Base-by-base conservation (phyloP, 306 rosid genomes). In the Quercus variabilis region DNA sequence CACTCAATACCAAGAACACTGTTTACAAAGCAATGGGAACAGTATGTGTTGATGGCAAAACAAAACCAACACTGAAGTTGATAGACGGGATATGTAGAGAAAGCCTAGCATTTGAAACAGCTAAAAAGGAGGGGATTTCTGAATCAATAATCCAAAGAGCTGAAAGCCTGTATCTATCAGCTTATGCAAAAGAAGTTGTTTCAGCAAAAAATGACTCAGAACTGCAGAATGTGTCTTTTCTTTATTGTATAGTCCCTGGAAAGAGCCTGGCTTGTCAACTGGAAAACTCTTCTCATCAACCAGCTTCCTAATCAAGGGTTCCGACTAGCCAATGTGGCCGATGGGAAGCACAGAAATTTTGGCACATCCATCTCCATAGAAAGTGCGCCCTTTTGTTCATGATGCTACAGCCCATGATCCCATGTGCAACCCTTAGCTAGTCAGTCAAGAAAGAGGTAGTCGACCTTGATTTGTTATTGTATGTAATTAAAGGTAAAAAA, bases 71-170 rank as follows among this genome's bases (percentile, higher is more conserved):
- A 23, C 92, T 97, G 99, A 86, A 87, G 88, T 79, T 94, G 80
- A 89, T 78, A 20, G 88, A 90, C 62, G 99, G 99, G 68, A 80
- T 90, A 49, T 94, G 99, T 74, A 90, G 87, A 82, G 98, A 92
- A 84, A 92, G 97, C 84, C 97, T 94, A 77, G 99, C 97, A 18
- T 95, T 95, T 83, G 99, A 94, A 91, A 94, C 99, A 60, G 97
- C 99, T 46, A 83, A 76, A 89, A 87, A 81, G 78, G 97, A 94
- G 86, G 95, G 99, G 57, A 56, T 94, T 70, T 86, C 93, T 8
- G 97, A 91, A 80, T 63, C 74, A 76, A 85, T 94, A 79, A 88
- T 94, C 78, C 81, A 83, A 75, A 82, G 99, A 88, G 99, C 97
- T 23, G 90, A 94, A 79, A 88, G 84, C 75, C 86, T 92, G 78